These are phyloP conservation scores for Hamigera avellanea DNA, from an alignment of 495 filamentous ascomycete species.

Conservation along the genomic window DNA sequence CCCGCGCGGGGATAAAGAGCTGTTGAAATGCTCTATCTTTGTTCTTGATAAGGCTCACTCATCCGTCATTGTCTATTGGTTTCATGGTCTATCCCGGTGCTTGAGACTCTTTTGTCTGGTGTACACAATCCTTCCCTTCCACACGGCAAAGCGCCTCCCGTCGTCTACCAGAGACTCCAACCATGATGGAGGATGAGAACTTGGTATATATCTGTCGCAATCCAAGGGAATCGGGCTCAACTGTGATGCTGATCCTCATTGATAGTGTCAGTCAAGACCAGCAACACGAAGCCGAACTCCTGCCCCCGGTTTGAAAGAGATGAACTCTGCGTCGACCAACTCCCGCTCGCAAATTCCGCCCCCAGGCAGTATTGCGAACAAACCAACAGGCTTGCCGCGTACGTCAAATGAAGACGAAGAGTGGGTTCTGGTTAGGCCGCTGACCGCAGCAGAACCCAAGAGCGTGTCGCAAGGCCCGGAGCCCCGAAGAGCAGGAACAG, in stretches of 20 bases:
- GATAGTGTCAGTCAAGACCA: conserved; percentile 11
- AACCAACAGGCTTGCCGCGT: conserved; percentile 22
- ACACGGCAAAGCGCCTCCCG: no score
- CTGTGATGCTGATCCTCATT: conserved; percentile 1
- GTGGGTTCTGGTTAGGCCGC: neutral
- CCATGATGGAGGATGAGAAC: conserved; percentile 28
- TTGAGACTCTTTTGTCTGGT: no score
- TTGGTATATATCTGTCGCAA: conserved; percentile 15
- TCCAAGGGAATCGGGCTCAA: neutral
- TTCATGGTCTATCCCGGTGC: no score
- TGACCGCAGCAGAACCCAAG: conserved; percentile 46
- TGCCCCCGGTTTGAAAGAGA: conserved; percentile 34
- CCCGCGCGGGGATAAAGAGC: no score
- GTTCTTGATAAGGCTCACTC: no score
- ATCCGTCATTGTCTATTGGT: neutral
- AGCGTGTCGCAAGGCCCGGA: conserved; percentile 36
- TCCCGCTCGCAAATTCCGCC: conserved; percentile 43
- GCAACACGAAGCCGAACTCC: conserved; percentile 27
- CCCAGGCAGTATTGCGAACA: conserved; percentile 35
- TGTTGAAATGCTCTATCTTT: no score
- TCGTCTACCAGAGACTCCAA: conserved; percentile 1
- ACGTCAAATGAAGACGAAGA: conserved; percentile 6
- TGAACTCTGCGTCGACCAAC: conserved; percentile 58
- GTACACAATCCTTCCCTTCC: no score
- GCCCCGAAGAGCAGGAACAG: conserved; percentile 23